A percentile compares a stretch with the other conserved stretches of the same genome.
phyloP scores from a whole-genome alignment of 2,329 filamentous ascomycete genomes.

The Sarocladium kiliense region DNA sequence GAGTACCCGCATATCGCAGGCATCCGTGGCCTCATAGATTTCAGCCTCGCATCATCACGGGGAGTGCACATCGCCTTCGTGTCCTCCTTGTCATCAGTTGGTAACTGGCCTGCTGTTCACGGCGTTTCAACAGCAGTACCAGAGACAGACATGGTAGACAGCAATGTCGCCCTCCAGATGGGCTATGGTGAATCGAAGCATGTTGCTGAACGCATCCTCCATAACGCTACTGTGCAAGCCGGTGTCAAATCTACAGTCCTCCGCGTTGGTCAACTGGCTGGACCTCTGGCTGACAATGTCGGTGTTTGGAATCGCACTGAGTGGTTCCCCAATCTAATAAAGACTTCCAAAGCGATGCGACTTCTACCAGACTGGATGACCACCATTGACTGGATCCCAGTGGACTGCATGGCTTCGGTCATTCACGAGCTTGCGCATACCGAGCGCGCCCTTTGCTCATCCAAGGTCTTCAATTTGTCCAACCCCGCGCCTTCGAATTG shows the following conservation, averaged over 20 bases:
- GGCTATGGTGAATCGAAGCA: conserved; percentile 42
- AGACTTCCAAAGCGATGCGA: conserved; percentile 43
- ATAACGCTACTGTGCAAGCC: conserved; percentile 27
- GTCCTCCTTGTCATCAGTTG: conserved; percentile 34
- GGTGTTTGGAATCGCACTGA: conserved; percentile 53
- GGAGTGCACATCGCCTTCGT: conserved; percentile 36
- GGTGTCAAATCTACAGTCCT: conserved; percentile 34
- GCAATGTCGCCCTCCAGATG: conserved; percentile 10
- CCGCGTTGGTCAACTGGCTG: conserved; percentile 44
- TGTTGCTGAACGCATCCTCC: conserved; percentile 35
- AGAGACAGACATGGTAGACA: not conserved
- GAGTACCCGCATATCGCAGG: conserved; percentile 39
- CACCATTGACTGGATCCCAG: conserved; percentile 49
- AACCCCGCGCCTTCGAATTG: conserved; percentile 34
- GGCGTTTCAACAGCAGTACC: not conserved
- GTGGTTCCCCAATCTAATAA: conserved; percentile 47
- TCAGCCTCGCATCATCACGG: conserved; percentile 27
- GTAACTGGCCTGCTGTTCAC: conserved; percentile 14
- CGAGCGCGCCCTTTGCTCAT: conserved; percentile 30
- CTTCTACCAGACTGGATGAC: conserved; percentile 37
- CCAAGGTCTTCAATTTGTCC: conserved; percentile 44
- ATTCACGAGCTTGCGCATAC: conserved; percentile 38
- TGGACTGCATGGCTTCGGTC: conserved; percentile 40
- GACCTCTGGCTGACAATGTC: conserved; percentile 25
- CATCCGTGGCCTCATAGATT: conserved; percentile 43